Evolutionary conservation across 2,329 filamentous ascomycete species (phyloP).

Genomic region (Ilyonectria robusta): DNA sequence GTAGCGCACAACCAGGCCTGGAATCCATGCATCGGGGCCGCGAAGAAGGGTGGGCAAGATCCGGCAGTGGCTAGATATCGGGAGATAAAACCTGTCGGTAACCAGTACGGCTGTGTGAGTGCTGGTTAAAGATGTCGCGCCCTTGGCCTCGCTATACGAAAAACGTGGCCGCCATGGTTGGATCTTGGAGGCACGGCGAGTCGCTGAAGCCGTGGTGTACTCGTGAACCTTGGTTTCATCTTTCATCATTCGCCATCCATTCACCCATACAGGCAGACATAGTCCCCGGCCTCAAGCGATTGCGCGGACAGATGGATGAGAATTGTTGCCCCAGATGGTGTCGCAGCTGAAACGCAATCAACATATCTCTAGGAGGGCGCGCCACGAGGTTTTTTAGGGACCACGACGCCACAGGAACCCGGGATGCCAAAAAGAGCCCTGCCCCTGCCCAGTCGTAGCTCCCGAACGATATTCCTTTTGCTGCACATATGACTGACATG

Average conservation of each 20-base stretch:
- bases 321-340: not conserved
- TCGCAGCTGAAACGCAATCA: constrained; percentile 24
- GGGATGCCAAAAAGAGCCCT: constrained; percentile 10
- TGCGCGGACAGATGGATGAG: constrained; percentile 10
- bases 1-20: constrained; percentile 23
- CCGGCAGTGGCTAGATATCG: constrained; percentile 33
- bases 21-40: constrained; percentile 5
- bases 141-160: not conserved
- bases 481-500: constrained; percentile 14
- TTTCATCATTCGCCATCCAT: not conserved
- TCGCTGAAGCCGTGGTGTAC: not conserved
- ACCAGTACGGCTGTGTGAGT: not conserved
- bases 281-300: constrained; percentile 3
- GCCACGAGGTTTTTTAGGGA: constrained; percentile 34
- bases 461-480: constrained; percentile 18
- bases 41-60: constrained; percentile 38
- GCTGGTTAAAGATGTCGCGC: not conserved
- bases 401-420: constrained; percentile 19
- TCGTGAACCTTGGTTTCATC: not conserved
- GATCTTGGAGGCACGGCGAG: not conserved
- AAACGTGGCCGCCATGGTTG: constrained; percentile 7
- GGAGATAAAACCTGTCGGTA: not conserved
- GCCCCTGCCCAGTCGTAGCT: constrained; percentile 6
- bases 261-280: not conserved
- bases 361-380: constrained; percentile 23